Evolutionary conservation across 1,284 basidiomycete species (phyloP), one percentile per base, ranked within the genome.

Genomic region (Apiotrichum akiyoshidainum): DNA sequence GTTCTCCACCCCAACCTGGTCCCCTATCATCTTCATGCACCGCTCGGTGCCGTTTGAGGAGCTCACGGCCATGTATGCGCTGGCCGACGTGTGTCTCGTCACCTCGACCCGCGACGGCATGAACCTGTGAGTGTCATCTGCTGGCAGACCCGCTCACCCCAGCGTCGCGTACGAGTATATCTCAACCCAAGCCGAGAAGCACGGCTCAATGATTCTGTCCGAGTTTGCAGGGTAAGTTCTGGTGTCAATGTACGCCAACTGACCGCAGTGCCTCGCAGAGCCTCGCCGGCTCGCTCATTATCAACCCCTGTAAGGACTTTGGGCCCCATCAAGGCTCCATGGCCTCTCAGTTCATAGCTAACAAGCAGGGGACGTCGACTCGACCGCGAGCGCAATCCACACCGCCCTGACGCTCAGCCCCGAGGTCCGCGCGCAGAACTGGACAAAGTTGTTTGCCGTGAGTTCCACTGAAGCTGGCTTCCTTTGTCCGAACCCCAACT

Each of bases 121-220:
- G 96, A 99, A 99, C 78, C 81, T 99, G 72, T 46, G 22, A 41
- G 54, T 52, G n/a, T 5, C 22, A 41, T 13, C 3, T 16, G 31
- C 35, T 19, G 46, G 40, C 55, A 54, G n/a, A 52, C 31, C 1
- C 5, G 64, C 40, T 4, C 8, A 52, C 16, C 65, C 93, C 65
- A 94, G 92, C 1, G 92, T 98, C n/a, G 96, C 94, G 12, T 99
- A 99, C 80, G 96, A 99, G 77, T 99, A 99, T 78, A 89, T 98
- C 69, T 93, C 95, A 0, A 94, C 92, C 69, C 96, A 99, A 74
- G 86, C 91, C 69, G 86, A 89, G 55, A 84, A 88, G 17, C 91
- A 97, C 69, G 96, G 95, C 42, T 90, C 91, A 13, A 93, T 99
- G 89, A 95, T 99, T 72, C 83, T 99, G 11, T 97, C 93, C 61